Conservation (phyloP, 768 basidiomycete species). For the Mycena filopes region DNA sequence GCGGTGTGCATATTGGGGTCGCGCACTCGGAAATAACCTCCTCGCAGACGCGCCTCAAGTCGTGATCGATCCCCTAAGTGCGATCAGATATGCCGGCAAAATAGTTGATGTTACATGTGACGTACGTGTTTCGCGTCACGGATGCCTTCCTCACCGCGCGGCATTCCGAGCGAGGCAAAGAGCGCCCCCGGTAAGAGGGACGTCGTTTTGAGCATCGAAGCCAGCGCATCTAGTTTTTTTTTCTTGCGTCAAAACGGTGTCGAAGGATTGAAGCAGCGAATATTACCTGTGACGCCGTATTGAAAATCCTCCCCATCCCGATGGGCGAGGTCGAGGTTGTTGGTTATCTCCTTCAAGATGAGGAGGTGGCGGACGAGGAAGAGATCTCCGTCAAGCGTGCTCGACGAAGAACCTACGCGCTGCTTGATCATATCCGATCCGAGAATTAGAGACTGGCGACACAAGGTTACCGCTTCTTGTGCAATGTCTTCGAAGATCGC, state of each 20-base stretch:
- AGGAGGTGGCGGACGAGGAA: constrained; percentile 93
- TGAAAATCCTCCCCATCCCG: constrained; percentile 52
- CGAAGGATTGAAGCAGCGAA: not conserved
- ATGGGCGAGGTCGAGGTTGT: constrained; percentile 73
- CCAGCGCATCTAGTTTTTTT: constrained; percentile 57
- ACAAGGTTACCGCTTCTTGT: constrained; percentile 88
- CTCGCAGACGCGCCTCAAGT: constrained; percentile 87
- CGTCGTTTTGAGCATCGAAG: constrained; percentile 71
- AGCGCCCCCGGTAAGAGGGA: constrained; percentile 73
- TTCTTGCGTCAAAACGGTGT: constrained; percentile 11
- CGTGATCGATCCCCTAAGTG: constrained; percentile 83
- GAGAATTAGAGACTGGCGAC: constrained; percentile 80
- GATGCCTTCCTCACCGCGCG: constrained; percentile 68
- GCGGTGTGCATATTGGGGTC: constrained; percentile 63
- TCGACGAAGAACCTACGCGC: constrained; percentile 53
- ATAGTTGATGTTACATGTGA: constrained; percentile 6
- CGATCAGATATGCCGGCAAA: constrained; percentile 1
- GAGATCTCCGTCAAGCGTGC: constrained; percentile 75
- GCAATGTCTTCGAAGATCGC: constrained; percentile 97
- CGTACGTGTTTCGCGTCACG: constrained; percentile 79
- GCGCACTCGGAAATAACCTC: constrained; percentile 77
- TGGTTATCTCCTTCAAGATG: constrained; percentile 90
- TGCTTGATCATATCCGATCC: constrained; percentile 74
- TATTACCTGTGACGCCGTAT: constrained; percentile 66
- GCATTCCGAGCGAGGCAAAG: constrained; percentile 77